Conservation (phyloP, 495 filamentous ascomycete genomes). For the Hamigera avellanea region DNA sequence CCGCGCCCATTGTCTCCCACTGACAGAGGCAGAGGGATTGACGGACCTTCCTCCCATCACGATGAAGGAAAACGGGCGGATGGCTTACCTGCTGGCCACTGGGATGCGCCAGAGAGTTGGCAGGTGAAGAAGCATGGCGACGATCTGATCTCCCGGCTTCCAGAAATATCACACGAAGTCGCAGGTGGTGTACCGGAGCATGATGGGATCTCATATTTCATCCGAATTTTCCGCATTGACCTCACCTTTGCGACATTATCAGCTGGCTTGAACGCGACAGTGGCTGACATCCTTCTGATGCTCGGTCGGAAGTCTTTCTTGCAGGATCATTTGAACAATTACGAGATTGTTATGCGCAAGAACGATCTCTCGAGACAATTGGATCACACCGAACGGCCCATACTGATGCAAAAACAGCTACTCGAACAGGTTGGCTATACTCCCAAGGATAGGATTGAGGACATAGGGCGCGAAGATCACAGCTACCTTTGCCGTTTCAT, state of each 20-base stretch:
- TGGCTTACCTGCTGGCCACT: constrained; percentile 32
- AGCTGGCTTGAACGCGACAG: constrained; percentile 66
- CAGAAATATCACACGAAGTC: constrained; percentile 46
- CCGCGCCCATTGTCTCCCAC: constrained; percentile 28
- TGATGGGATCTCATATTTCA: constrained; percentile 64
- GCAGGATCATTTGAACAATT: constrained; percentile 80
- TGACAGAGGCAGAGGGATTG: constrained; percentile 38
- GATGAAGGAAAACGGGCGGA: constrained; percentile 16
- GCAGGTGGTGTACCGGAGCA: constrained; percentile 43
- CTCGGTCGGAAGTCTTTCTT: constrained; percentile 86
- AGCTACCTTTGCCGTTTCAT: constrained; percentile 93
- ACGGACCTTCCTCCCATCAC: constrained; percentile 38
- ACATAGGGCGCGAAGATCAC: constrained; percentile 95
- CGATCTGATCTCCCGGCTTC: constrained; percentile 45
- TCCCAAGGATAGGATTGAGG: constrained; percentile 77
- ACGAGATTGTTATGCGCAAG: constrained; percentile 89
- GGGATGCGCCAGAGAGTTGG: constrained; percentile 93
- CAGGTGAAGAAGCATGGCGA: constrained; percentile 61
- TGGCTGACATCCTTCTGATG: constrained; percentile 68
- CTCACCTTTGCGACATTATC: constrained; percentile 88
- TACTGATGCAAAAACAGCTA: constrained; percentile 85
- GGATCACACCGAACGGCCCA: constrained; percentile 63
- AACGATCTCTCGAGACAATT: constrained; percentile 82
- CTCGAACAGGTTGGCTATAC: constrained; percentile 89
- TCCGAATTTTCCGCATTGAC: constrained; percentile 91